Percentiles rank a stretch among this genome's conserved stretches.
Evolutionary conservation across 75 land plant species (phyloP).

Genomic region (Picea glauca): DNA sequence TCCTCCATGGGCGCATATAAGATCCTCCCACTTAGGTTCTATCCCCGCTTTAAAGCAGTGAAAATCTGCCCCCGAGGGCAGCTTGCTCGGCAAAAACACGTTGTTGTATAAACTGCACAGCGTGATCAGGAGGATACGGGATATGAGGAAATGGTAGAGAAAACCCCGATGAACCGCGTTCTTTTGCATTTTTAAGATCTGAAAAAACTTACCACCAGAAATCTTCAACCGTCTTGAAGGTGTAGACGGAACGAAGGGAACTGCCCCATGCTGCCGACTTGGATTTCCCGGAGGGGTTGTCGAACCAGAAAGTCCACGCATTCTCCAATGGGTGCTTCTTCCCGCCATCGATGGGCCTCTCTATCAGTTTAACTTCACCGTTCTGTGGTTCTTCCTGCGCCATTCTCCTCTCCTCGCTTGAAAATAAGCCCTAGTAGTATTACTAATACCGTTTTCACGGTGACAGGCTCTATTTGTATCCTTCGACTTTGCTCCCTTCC

Average conservation of each 20-base stretch:
- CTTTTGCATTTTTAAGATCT: too few species aligned
- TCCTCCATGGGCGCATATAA: conserved; percentile 85
- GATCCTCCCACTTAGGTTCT: conserved; percentile 98
- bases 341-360: too few species aligned
- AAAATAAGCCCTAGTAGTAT: too few species aligned
- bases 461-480: too few species aligned
- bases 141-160: too few species aligned
- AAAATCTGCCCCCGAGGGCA: conserved; percentile 72
- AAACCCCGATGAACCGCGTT: too few species aligned
- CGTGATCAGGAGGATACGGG: too few species aligned
- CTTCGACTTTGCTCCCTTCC: too few species aligned
- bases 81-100: conserved; percentile 74
- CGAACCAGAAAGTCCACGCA: conserved; percentile 89
- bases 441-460: too few species aligned
- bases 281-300: conserved; percentile 57
- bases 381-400: conserved; percentile 8
- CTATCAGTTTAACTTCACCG: neutral
- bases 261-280: conserved; percentile 82
- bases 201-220: conserved; percentile 64
- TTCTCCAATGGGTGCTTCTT: conserved; percentile 52
- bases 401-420: neutral
- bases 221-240: conserved; percentile 82
- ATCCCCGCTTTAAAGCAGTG: conserved; percentile 85
- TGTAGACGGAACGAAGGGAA: conserved; percentile 69
- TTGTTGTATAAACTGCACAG: conserved; percentile 75